phyloP scores from a whole-genome alignment of 257 asterid genomes.

The Marsdenia floribunda region DNA sequence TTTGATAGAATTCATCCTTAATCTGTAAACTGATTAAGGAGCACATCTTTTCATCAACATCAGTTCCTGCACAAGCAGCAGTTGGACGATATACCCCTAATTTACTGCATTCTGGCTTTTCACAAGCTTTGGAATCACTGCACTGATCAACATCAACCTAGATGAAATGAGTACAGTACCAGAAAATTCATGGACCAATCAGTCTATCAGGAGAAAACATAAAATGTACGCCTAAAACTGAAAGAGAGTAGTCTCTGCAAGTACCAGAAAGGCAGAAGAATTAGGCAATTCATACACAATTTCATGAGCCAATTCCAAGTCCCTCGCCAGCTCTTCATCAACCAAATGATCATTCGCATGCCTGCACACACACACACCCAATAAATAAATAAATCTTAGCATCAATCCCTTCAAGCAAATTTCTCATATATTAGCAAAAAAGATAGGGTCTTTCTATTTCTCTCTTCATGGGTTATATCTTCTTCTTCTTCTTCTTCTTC shows the following conservation, averaged over 20 bases:
- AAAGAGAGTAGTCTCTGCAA: neutral
- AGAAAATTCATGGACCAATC: neutral
- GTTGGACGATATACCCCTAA: conserved; percentile 20
- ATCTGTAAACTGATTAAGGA: conserved; percentile 36
- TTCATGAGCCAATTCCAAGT: conserved; percentile 28
- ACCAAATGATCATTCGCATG: conserved; percentile 38
- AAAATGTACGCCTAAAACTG: neutral
- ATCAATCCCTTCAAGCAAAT: conserved; percentile 1
- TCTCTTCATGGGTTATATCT: neutral
- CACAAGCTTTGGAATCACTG: conserved; percentile 13
- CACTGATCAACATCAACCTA: conserved; percentile 36
- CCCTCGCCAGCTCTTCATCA: conserved; percentile 30
- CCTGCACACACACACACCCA: conserved; percentile 12
- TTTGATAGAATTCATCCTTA: conserved; percentile 34
- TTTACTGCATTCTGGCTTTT: conserved; percentile 28
- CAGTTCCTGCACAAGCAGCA: conserved; percentile 20
- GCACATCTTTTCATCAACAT: conserved; percentile 24
- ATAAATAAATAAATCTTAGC: neutral
- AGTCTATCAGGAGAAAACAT: neutral
- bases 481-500: too few species aligned
- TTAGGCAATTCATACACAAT: conserved; percentile 20
- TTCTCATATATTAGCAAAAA: neutral
- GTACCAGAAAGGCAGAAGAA: conserved; percentile 17
- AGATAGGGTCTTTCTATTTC: neutral
- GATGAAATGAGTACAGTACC: neutral